phyloP scores from a whole-genome alignment of 2,329 filamentous ascomycete genomes.

The Penicillium sp. region DNA sequence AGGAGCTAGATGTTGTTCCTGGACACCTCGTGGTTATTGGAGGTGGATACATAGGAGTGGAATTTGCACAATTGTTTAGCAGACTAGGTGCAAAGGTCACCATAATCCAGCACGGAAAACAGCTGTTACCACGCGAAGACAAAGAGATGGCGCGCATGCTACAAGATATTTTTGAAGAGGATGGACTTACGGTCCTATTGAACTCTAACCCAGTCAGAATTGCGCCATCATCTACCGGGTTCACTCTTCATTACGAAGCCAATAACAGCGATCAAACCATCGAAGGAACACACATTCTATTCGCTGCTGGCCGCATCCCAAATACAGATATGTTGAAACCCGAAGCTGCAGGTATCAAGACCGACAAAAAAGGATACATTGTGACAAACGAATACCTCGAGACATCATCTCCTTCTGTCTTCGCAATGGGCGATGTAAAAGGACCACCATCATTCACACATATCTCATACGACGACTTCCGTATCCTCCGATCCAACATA shows the following conservation, averaged over 20 bases:
- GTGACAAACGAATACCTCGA: not conserved
- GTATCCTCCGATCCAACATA: not conserved
- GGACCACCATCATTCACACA: not conserved
- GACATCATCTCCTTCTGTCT: not conserved
- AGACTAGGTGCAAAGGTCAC: not conserved
- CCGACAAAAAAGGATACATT: not conserved
- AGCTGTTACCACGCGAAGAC: not conserved
- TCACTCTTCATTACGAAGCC: not conserved
- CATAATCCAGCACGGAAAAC: not conserved
- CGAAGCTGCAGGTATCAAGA: not conserved
- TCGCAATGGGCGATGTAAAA: not conserved
- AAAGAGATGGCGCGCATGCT: not conserved
- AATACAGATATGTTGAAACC: not conserved
- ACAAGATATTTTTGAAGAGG: not conserved
- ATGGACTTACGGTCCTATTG: not conserved
- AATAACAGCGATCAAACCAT: not conserved
- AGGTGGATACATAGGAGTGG: not conserved
- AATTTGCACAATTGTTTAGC: not conserved
- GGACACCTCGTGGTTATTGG: not conserved
- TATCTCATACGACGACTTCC: not conserved
- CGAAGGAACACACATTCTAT: not conserved
- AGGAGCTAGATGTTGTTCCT: not conserved
- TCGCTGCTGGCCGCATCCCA: not conserved
- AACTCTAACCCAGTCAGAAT: not conserved
- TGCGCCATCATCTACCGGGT: not conserved